A percentile compares a stretch with the other conserved stretches of the same genome.
Conservation (phyloP, 2,329 filamentous ascomycete species). For the Hypomyces rosellus region DNA sequence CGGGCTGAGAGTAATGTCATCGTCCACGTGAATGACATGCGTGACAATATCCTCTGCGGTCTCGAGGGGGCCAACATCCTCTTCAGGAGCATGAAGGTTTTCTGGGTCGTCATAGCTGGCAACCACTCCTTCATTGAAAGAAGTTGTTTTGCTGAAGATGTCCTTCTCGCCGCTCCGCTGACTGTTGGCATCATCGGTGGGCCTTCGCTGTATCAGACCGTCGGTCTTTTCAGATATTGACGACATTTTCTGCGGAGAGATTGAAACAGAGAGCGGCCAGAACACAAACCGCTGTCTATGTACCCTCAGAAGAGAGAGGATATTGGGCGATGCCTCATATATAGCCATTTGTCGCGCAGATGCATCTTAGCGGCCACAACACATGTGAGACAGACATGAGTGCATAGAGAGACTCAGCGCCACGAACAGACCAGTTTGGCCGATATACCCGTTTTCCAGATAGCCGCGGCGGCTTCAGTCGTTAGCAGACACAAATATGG, state of each 20-base stretch:
- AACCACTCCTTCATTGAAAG: neutral
- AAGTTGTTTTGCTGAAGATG: neutral
- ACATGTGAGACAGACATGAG: too few relatives aligned
- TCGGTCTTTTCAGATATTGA: neutral
- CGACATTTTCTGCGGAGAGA: neutral
- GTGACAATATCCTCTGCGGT: constrained; percentile 18
- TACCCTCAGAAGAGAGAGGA: too few relatives aligned
- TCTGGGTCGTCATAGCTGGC: neutral
- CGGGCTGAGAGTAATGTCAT: constrained; percentile 17
- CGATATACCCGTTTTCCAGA: too few relatives aligned
- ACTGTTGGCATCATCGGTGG: neutral
- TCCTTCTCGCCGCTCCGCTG: neutral
- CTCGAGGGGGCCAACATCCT: constrained; percentile 1
- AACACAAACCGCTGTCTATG: too few relatives aligned
- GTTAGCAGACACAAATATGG: too few relatives aligned
- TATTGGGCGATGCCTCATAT: too few relatives aligned
- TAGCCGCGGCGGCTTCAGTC: too few relatives aligned
- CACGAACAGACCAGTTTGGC: too few relatives aligned
- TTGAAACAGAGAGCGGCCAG: neutral
- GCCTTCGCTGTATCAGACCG: neutral
- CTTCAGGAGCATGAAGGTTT: neutral
- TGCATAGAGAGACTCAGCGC: too few relatives aligned
- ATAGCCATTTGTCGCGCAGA: too few relatives aligned
- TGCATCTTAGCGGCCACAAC: too few relatives aligned
- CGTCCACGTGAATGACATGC: constrained; percentile 20